Conservation (phyloP, 2,329 filamentous ascomycete species). For the Calycina marina region DNA sequence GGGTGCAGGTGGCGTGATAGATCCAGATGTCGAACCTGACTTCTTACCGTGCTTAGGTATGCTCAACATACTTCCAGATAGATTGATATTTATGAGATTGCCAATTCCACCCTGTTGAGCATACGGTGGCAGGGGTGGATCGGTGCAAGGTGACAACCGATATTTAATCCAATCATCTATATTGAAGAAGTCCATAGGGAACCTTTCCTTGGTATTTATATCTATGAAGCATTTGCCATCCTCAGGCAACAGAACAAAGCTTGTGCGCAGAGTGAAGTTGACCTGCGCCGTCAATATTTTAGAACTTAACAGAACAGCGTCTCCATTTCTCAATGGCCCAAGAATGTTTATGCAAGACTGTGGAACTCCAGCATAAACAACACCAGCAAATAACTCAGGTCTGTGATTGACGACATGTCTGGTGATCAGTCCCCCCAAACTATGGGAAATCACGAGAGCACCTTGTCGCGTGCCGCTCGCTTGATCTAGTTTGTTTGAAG, state of each 20-base stretch:
- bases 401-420: constrained; percentile 75
- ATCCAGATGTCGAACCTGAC: constrained; percentile 7
- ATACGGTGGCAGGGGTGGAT: constrained; percentile 43
- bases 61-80: constrained; percentile 16
- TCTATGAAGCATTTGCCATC: constrained; percentile 85
- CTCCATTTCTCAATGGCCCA: constrained; percentile 79
- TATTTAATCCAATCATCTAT: constrained; percentile 66
- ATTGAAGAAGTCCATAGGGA: constrained; percentile 74
- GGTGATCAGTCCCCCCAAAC: constrained; percentile 74
- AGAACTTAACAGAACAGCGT: constrained; percentile 78
- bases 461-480: constrained; percentile 28
- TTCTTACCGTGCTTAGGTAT: constrained; percentile 21
- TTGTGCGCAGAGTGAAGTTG: constrained; percentile 82
- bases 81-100: constrained; percentile 24
- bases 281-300: constrained; percentile 84
- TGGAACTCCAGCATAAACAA: constrained; percentile 74
- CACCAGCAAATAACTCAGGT: constrained; percentile 74
- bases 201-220: constrained; percentile 57
- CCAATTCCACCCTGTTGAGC: constrained; percentile 22
- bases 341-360: constrained; percentile 84
- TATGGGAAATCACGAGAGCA: constrained; percentile 74
- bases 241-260: constrained; percentile 71
- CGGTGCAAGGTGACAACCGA: constrained; percentile 63
- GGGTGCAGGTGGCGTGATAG: constrained; percentile 8
- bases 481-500: constrained; percentile 58